Conservation (phyloP, 2,329 filamentous ascomycete genomes). For the Ascomycota sp. region DNA sequence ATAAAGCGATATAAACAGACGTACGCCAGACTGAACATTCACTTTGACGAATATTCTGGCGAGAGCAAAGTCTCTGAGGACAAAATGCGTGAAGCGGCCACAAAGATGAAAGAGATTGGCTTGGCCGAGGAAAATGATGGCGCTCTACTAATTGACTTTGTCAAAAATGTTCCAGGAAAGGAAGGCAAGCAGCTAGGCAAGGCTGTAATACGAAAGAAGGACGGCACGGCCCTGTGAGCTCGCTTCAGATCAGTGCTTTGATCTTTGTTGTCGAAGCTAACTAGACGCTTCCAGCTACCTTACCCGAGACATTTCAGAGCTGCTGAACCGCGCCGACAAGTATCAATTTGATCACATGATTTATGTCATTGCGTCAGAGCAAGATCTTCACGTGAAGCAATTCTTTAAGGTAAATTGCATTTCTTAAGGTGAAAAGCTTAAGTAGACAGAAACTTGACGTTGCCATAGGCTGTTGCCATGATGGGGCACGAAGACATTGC, state of each 20-base stretch:
- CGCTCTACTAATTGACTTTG: constrained; percentile 52
- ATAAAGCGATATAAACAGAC: constrained; percentile 27
- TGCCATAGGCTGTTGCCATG: constrained; percentile 42
- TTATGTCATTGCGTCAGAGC: constrained; percentile 52
- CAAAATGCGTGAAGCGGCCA: constrained; percentile 42
- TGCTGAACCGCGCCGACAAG: constrained; percentile 41
- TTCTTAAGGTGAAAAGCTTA: not conserved
- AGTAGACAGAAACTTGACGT: not conserved
- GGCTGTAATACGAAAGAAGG: constrained; percentile 48
- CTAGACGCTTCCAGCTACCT: no score
- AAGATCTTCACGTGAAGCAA: constrained; percentile 53
- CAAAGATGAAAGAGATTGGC: constrained; percentile 40
- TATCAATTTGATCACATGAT: constrained; percentile 61
- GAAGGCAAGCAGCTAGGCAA: constrained; percentile 49
- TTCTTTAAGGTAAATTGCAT: constrained; percentile 33
- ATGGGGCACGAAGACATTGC: constrained; percentile 49
- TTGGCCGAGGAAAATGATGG: constrained; percentile 53
- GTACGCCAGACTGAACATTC: constrained; percentile 50
- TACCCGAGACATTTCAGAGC: constrained; percentile 58
- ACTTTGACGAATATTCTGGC: constrained; percentile 50
- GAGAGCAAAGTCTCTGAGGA: constrained; percentile 52
- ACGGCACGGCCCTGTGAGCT: constrained; percentile 47
- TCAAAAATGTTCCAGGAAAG: constrained; percentile 44
- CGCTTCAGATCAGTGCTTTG: not conserved
- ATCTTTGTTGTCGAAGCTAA: no score